These are phyloP conservation scores for Claviceps capensis DNA, from an alignment of 2,329 filamentous ascomycete species.

Conservation along the genomic window DNA sequence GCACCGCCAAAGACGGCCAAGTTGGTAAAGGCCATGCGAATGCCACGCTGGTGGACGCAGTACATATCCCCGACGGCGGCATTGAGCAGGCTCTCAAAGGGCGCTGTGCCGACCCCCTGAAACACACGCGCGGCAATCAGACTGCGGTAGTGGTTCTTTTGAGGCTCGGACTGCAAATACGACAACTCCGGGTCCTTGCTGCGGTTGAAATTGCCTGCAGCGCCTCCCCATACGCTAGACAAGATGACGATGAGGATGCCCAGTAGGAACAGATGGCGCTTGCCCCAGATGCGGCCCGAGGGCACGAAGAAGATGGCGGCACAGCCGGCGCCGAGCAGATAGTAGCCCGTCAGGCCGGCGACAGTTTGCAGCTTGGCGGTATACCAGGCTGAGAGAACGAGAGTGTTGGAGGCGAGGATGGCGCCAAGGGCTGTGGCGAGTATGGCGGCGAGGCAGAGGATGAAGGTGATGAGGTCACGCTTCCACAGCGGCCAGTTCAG, in stretches of 20 bases:
- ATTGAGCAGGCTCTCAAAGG: constrained; percentile 83
- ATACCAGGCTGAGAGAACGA: constrained; percentile 61
- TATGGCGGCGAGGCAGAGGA: constrained; percentile 68
- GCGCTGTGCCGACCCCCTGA: constrained; percentile 75
- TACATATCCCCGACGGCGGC: constrained; percentile 82
- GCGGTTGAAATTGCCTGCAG: constrained; percentile 31
- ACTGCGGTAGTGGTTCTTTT: constrained; percentile 45
- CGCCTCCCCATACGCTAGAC: constrained; percentile 67
- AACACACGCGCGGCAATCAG: constrained; percentile 68
- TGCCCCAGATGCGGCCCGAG: constrained; percentile 80
- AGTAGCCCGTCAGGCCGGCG: constrained; percentile 76
- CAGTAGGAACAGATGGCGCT: constrained; percentile 73
- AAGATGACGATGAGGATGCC: constrained; percentile 61
- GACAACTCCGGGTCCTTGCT: background rate
- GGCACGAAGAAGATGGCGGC: constrained; percentile 79
- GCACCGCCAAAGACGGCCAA: constrained; percentile 42
- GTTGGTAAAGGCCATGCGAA: constrained; percentile 70
- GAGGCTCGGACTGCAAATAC: constrained; percentile 1
- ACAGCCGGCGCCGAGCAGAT: constrained; percentile 68
- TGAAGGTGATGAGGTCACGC: constrained; percentile 65
- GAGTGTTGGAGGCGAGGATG: constrained; percentile 76
- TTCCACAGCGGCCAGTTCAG: constrained; percentile 75
- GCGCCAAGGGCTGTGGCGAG: constrained; percentile 76
- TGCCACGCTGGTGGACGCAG: constrained; percentile 72
- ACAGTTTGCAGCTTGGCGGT: constrained; percentile 54